These are phyloP conservation scores for Starmerella roubikii DNA, from an alignment of 805 yeast genomes.

Conservation along the genomic window DNA sequence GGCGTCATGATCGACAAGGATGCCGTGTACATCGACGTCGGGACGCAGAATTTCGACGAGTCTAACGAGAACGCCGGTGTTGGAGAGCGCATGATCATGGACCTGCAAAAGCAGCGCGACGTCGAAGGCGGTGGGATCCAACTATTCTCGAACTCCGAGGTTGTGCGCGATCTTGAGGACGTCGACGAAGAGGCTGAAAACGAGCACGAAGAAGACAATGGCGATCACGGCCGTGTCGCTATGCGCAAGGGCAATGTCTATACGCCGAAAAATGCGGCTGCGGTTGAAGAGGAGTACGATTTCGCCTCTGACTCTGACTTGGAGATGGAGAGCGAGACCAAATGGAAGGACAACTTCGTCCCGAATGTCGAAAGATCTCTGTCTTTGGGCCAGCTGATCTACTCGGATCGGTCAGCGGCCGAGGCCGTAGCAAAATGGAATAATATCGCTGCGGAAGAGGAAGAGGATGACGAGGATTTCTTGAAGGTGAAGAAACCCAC, in stretches of 20 bases:
- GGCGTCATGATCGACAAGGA: slow-evolving; percentile 95
- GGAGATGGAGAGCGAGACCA: slow-evolving; percentile 24
- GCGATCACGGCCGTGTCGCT: slow-evolving; percentile 26
- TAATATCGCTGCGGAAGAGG: slow-evolving; percentile 19
- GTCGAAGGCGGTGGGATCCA: slow-evolving; percentile 59
- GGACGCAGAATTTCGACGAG: slow-evolving; percentile 39
- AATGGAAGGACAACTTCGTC: slow-evolving; percentile 29
- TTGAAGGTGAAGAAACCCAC: slow-evolving; percentile 19
- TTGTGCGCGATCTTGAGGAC: slow-evolving; percentile 34
- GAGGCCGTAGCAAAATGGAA: slow-evolving; percentile 24
- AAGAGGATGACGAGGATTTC: slow-evolving; percentile 24
- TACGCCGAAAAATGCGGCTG: neutral
- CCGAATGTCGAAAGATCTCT: slow-evolving; percentile 45
- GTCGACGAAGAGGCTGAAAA: slow-evolving; percentile 25
- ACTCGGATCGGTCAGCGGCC: slow-evolving; percentile 63
- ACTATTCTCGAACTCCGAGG: slow-evolving; percentile 52
- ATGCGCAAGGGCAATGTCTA: slow-evolving; percentile 11
- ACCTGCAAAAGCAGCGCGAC: slow-evolving; percentile 49
- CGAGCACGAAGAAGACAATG: slow-evolving; percentile 37
- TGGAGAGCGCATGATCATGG: slow-evolving; percentile 77
- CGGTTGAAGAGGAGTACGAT: slow-evolving; percentile 12
- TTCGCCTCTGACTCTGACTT: slow-evolving; percentile 19
- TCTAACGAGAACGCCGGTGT: slow-evolving; percentile 43
- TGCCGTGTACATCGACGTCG: slow-evolving; percentile 87
- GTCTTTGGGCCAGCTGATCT: slow-evolving; percentile 71